phyloP scores from a whole-genome alignment of 108 stramenopile genomes.

The Fragilariopsis cylindrus region DNA sequence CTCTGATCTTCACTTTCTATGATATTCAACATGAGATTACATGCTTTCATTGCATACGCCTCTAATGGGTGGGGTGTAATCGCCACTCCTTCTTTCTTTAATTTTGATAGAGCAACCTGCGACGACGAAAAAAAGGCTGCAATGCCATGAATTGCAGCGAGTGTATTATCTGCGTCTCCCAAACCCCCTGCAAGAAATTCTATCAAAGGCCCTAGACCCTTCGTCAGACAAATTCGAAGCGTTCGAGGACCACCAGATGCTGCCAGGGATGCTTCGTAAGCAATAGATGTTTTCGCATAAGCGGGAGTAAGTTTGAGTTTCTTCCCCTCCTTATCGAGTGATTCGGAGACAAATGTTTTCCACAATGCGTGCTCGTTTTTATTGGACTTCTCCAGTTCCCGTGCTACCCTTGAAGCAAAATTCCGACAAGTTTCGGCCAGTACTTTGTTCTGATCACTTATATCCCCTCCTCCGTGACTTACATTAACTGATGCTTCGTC shows the following conservation, averaged over 20 bases:
- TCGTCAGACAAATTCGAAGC: slow-evolving; percentile 48
- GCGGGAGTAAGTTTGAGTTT: slow-evolving; percentile 55
- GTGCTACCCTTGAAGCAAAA: slow-evolving; percentile 59
- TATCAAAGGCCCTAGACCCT: slow-evolving; percentile 51
- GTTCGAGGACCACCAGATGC: slow-evolving; percentile 68
- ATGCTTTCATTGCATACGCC: slow-evolving; percentile 32
- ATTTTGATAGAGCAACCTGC: slow-evolving; percentile 46
- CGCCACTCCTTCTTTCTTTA: slow-evolving; percentile 43
- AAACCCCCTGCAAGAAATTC: slow-evolving; percentile 18
- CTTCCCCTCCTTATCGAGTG: slow-evolving; percentile 37
- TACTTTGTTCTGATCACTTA: slow-evolving; percentile 34
- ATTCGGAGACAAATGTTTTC: slow-evolving; percentile 59
- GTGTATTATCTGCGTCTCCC: slow-evolving; percentile 41
- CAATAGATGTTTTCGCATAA: slow-evolving; percentile 56
- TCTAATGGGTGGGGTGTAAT: slow-evolving; percentile 76
- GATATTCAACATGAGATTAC: slow-evolving; percentile 34
- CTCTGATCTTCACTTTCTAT: slow-evolving; percentile 10
- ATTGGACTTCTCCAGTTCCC: slow-evolving; percentile 38
- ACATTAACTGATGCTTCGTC: slow-evolving; percentile 46
- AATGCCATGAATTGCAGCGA: slow-evolving; percentile 65
- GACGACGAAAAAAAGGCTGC: slow-evolving; percentile 75
- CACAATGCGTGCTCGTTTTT: slow-evolving; percentile 33
- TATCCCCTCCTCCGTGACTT: slow-evolving; percentile 9
- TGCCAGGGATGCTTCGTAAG: slow-evolving; percentile 73
- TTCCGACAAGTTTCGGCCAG: slow-evolving; percentile 62